Conservation (phyloP, 352 stramenopile genomes). For the Sclerospora graminicola region DNA sequence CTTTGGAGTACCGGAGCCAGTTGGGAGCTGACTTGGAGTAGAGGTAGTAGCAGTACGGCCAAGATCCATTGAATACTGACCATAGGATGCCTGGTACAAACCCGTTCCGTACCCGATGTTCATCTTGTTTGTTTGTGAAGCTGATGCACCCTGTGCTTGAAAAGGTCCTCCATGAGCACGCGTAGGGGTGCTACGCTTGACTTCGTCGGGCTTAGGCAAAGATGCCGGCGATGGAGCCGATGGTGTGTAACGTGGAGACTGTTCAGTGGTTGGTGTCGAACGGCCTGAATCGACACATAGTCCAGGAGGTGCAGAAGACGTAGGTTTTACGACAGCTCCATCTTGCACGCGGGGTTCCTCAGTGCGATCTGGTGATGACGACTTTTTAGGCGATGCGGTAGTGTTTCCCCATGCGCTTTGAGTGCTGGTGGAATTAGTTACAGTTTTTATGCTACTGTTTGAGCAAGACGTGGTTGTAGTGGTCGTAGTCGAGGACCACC, state of each 20-base stretch:
- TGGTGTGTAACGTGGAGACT: slow-evolving; percentile 57
- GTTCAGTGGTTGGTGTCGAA: slow-evolving; percentile 49
- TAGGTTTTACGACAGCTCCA: slow-evolving; percentile 20
- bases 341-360: slow-evolving; percentile 19
- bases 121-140: slow-evolving; percentile 45
- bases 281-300: slow-evolving; percentile 59
- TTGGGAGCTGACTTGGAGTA: slow-evolving; percentile 26
- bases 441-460: slow-evolving; percentile 28
- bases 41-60: slow-evolving; percentile 21
- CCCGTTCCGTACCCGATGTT: slow-evolving; percentile 53
- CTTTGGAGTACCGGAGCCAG: slow-evolving; percentile 54
- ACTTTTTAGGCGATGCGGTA: slow-evolving; percentile 56
- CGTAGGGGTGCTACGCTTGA: slow-evolving; percentile 65
- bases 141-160: slow-evolving; percentile 24
- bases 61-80: slow-evolving; percentile 79
- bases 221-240: slow-evolving; percentile 78
- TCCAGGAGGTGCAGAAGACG: slow-evolving; percentile 53
- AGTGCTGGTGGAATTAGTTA: slow-evolving; percentile 33
- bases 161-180: slow-evolving; percentile 38
- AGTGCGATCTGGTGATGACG: slow-evolving; percentile 42
- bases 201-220: slow-evolving; percentile 77
- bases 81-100: slow-evolving; percentile 71
- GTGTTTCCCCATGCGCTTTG: slow-evolving; percentile 44
- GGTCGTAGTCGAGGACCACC: slow-evolving; percentile 42
- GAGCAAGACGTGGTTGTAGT: slow-evolving; percentile 31